phyloP scores from a whole-genome alignment of 192 early-diverging fungal species.

The Oehlia diaphana region DNA sequence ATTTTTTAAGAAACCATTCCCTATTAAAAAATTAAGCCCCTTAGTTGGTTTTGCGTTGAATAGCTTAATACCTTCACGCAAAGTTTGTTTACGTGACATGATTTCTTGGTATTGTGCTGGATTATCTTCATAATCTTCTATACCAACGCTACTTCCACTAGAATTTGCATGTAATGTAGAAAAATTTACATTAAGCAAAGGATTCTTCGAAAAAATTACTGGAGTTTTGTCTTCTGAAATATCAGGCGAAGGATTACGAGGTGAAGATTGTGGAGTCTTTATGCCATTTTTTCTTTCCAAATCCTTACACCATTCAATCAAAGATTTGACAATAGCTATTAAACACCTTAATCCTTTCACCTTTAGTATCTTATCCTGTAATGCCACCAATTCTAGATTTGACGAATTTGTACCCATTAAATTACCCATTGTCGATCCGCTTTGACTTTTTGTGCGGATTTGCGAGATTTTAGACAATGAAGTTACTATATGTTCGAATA shows the following conservation, averaged over 20 bases:
- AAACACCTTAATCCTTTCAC: conserved; percentile 57
- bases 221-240: conserved; percentile 28
- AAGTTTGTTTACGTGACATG: conserved; percentile 83
- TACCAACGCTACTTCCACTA: conserved; percentile 38
- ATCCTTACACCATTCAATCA: conserved; percentile 68
- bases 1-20: conserved; percentile 68
- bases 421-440: conserved; percentile 36
- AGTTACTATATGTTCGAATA: conserved; percentile 86
- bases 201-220: conserved; percentile 49
- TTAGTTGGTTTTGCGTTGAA: conserved; percentile 89
- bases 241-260: conserved; percentile 1
- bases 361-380: conserved; percentile 45
- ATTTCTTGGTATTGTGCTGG: conserved; percentile 82
- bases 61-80: conserved; percentile 70
- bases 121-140: conserved; percentile 63
- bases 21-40: conserved; percentile 80
- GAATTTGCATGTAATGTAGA: conserved; percentile 37
- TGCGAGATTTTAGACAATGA: conserved; percentile 54
- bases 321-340: conserved; percentile 61
- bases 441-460: conserved; percentile 40
- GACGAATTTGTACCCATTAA: conserved; percentile 42
- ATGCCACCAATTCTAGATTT: conserved; percentile 35
- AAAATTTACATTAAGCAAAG: conserved; percentile 36
- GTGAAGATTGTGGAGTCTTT: not conserved
- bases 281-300: conserved; percentile 30